Base-by-base conservation (phyloP, 305 asterid species). In the Petunia hybrid region DNA sequence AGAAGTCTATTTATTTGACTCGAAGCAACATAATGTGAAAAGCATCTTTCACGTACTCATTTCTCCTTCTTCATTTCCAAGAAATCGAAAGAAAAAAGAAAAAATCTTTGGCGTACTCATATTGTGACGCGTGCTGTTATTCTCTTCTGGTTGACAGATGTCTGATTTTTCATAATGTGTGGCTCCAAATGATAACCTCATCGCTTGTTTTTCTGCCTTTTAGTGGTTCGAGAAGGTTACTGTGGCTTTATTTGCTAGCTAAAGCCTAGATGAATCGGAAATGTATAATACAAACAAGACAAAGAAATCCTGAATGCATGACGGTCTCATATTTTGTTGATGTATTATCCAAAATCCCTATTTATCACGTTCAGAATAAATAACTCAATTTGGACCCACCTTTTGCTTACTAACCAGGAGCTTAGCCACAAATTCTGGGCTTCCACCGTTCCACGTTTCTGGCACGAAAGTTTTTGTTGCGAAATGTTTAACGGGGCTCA, bases 281-380 rank as follows among this genome's bases (percentile, higher is more conserved):
- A 51, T 22, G 31, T 22, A 6, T 56, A 51, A 67, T 39, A 79
- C 31, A 48, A 64, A 38, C 57, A 66, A 79, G 82, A 79, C 55
- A 68, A 68, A 68, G 68, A 42, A 55, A 56, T 77, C 6, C 35
- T 9, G 4, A 80, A 67, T 57, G 22, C 78, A 42, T 56, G 31
- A 41, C 12, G 68, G 16, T 80, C 78, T 68, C 82, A 67, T 55
- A 68, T 35, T 65, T 55, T 35, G 4, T 68, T 6, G 46, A 55
- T 45, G 4, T 46, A 42, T 80, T 80, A 80, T 80, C 82, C 64
- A 31, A 4, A 12, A 13, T 13, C 46, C 45, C 36, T 51, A 43
- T 40, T 80, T 55, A 67, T 56, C 69, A 41, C n/a, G 14, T 67
- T 68, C 82, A 80, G 78, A 80, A 53, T 39, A 79, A 80, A 79